Evolutionary conservation across 2,329 filamentous ascomycete genomes (phyloP).

Genomic region (Diaporthe citriasiana): DNA sequence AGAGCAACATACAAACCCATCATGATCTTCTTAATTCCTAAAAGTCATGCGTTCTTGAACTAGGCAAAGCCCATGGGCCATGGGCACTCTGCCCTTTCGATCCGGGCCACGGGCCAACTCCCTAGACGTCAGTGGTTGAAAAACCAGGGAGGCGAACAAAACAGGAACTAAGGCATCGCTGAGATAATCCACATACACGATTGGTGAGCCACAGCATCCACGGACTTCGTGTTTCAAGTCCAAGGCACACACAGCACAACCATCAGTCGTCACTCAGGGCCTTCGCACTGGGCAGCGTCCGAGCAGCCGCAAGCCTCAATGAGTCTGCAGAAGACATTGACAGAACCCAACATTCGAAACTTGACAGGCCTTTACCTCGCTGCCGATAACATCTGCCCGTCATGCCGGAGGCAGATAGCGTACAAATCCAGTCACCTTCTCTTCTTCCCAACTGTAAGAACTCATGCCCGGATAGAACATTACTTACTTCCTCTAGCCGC

Average conservation of each 20-base stretch:
- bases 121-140: too few relatives aligned
- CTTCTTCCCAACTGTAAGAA: too few relatives aligned
- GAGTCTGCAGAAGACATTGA: background rate
- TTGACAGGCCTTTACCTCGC: background rate
- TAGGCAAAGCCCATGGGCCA: too few relatives aligned
- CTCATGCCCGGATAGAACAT: background rate
- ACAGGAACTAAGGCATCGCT: too few relatives aligned
- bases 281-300: background rate
- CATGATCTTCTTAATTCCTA: too few relatives aligned
- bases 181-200: background rate
- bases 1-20: background rate
- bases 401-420: background rate
- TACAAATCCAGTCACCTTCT: too few relatives aligned
- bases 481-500: background rate
- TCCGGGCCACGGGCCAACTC: background rate
- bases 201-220: too few relatives aligned
- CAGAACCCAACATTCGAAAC: background rate
- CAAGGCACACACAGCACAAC: background rate
- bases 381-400: too few relatives aligned
- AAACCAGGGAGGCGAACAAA: background rate
- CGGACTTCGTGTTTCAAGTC: too few relatives aligned
- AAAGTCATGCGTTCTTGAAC: too few relatives aligned
- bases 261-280: background rate
- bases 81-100: background rate
- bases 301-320: background rate